Conservation (phyloP, 352 stramenopile genomes). For the Bremia lactucae region DNA sequence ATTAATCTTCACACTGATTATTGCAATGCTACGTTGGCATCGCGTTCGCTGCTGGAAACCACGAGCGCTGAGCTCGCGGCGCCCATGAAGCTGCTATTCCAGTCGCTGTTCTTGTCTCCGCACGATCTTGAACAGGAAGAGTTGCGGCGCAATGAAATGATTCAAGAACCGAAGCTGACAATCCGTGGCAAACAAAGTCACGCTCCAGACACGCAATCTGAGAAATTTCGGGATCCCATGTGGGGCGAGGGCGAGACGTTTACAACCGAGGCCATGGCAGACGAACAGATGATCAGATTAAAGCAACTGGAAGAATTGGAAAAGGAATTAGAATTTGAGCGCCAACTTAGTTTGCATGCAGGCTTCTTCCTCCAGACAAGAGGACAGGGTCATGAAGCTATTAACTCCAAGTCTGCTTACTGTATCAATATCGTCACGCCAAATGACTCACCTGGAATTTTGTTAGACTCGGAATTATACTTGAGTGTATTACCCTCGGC, state of each 20-base stretch:
- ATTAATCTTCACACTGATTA: constrained; percentile 48
- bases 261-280: constrained; percentile 9
- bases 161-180: constrained; percentile 13
- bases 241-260: constrained; percentile 9
- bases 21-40: constrained; percentile 47
- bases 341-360: constrained; percentile 23
- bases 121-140: constrained; percentile 36
- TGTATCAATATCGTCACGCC: constrained; percentile 72
- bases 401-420: constrained; percentile 48
- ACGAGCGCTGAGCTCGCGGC: constrained; percentile 42
- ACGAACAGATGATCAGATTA: constrained; percentile 4
- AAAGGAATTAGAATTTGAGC: constrained; percentile 14
- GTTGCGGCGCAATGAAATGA: constrained; percentile 20
- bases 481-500: constrained; percentile 56
- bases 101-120: constrained; percentile 66
- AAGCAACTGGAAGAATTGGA: constrained; percentile 6
- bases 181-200: constrained; percentile 10
- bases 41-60: constrained; percentile 25
- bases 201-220: neutral
- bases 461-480: constrained; percentile 68
- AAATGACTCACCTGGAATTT: constrained; percentile 41
- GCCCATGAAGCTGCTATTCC: constrained; percentile 64
- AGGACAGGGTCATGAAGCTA: constrained; percentile 58
- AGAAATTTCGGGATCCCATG: constrained; percentile 7
- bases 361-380: constrained; percentile 65